phyloP scores from a whole-genome alignment of 371 early-diverging fungal genomes.

The Dinochytrium kinnereticum region DNA sequence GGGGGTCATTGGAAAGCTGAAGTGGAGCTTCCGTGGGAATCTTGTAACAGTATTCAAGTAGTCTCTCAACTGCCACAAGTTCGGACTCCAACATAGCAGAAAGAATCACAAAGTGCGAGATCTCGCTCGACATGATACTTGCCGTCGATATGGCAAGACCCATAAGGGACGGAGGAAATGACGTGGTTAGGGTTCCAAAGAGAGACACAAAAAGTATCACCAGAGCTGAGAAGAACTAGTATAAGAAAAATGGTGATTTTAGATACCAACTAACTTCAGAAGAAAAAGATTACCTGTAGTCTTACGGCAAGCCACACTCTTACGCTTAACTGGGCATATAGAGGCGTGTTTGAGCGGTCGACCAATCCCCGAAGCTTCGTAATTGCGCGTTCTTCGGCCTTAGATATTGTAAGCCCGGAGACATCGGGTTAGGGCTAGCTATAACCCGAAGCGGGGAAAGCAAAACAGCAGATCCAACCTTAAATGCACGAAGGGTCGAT shows the following conservation, averaged over 20 bases:
- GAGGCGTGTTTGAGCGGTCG: background rate
- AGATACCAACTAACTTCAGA: background rate
- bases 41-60: constrained; percentile 23
- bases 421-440: too few species aligned
- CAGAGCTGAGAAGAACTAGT: constrained; percentile 9
- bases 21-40: constrained; percentile 26
- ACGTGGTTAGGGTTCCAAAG: constrained; percentile 16
- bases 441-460: background rate
- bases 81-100: constrained; percentile 16
- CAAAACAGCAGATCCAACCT: background rate
- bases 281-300: background rate
- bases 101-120: background rate
- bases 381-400: background rate
- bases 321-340: background rate
- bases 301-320: constrained; percentile 10
- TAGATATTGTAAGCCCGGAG: background rate
- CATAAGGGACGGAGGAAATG: constrained; percentile 6
- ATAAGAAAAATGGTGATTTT: background rate
- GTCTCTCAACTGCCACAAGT: constrained; percentile 32
- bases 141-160: constrained; percentile 28
- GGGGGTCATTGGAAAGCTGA: background rate
- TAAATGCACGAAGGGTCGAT: constrained; percentile 37
- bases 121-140: background rate
- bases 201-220: constrained; percentile 26
- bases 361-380: background rate